A percentile compares a stretch with the other conserved stretches of the same genome.
phyloP scores from a whole-genome alignment of 352 stramenopile genomes.

The Phytophthora litchii region DNA sequence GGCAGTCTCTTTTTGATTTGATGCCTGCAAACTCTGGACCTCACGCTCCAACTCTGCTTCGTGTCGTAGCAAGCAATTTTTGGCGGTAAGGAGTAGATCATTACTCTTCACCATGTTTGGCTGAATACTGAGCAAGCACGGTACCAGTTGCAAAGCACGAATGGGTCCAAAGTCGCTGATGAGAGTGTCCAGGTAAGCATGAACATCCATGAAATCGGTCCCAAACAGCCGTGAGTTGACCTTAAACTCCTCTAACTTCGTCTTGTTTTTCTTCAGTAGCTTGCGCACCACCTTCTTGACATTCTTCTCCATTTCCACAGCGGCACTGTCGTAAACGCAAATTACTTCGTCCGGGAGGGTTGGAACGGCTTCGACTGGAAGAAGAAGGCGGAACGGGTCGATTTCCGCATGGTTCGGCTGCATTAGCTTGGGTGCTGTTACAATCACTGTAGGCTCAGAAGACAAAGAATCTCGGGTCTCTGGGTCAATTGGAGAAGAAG shows the following conservation, averaged over 20 bases:
- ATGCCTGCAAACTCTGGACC: constrained; percentile 23
- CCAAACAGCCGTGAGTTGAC: constrained; percentile 78
- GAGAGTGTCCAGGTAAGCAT: constrained; percentile 72
- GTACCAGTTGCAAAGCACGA: constrained; percentile 65
- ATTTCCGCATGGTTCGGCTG: constrained; percentile 17
- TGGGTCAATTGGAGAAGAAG: not conserved
- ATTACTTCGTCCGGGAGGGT: constrained; percentile 54
- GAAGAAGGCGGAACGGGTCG: constrained; percentile 58
- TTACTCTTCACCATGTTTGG: constrained; percentile 63
- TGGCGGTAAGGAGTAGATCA: constrained; percentile 53
- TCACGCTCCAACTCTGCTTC: constrained; percentile 44
- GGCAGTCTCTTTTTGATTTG: not conserved
- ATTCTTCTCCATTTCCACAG: constrained; percentile 71
- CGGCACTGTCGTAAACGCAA: constrained; percentile 66
- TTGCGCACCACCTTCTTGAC: constrained; percentile 77
- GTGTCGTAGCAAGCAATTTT: constrained; percentile 57
- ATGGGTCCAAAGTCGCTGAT: constrained; percentile 62
- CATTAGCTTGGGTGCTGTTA: not conserved
- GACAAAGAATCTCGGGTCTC: not conserved
- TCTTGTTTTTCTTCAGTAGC: constrained; percentile 63
- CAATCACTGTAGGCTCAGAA: not conserved
- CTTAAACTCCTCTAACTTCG: constrained; percentile 78
- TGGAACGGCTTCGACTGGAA: constrained; percentile 53
- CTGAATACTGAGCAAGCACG: constrained; percentile 71
- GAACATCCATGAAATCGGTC: constrained; percentile 80